Percentiles rank a stretch among this genome's conserved stretches.
phyloP scores from a whole-genome alignment of 768 basidiomycete species.

The Lanmaoa pseudosensibilis region DNA sequence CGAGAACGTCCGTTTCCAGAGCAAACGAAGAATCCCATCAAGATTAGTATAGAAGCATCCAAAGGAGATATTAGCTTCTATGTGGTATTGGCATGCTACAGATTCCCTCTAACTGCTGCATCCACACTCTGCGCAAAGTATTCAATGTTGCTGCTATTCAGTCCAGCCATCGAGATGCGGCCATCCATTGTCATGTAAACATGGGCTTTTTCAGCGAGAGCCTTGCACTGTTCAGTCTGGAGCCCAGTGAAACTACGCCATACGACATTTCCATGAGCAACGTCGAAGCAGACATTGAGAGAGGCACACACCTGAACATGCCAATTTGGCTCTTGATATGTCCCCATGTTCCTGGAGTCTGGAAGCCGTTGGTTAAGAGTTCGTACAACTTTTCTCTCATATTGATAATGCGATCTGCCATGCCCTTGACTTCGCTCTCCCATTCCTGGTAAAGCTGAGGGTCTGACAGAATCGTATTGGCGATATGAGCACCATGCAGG shows the following conservation, averaged over 20 bases:
- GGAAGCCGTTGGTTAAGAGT: slow-evolving; percentile 69
- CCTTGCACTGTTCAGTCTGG: slow-evolving; percentile 73
- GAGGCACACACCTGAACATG: slow-evolving; percentile 82
- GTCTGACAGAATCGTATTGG: slow-evolving; percentile 77
- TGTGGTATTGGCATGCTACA: slow-evolving; percentile 45
- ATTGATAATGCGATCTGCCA: slow-evolving; percentile 93
- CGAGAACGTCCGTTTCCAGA: slow-evolving; percentile 14
- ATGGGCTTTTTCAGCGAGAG: slow-evolving; percentile 83
- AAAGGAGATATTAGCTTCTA: slow-evolving; percentile 23
- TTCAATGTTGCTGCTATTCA: slow-evolving; percentile 81
- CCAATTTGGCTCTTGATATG: slow-evolving; percentile 96
- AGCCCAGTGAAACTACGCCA: slow-evolving; percentile 78
- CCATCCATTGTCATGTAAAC: slow-evolving; percentile 95
- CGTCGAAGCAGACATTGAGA: not conserved
- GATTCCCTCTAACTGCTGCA: slow-evolving; percentile 73
- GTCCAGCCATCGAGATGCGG: slow-evolving; percentile 90
- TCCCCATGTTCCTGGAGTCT: slow-evolving; percentile 93
- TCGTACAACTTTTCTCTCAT: slow-evolving; percentile 87
- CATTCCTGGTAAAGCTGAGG: slow-evolving; percentile 78
- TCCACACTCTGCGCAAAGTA: slow-evolving; percentile 89
- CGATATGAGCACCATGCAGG: slow-evolving; percentile 83
- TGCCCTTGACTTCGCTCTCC: slow-evolving; percentile 90
- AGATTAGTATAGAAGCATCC: slow-evolving; percentile 25
- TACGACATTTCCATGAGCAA: slow-evolving; percentile 1
- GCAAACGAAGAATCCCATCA: slow-evolving; percentile 16